Base-by-base conservation (phyloP, 2,329 filamentous ascomycete genomes). In the Alternaria rosae region DNA sequence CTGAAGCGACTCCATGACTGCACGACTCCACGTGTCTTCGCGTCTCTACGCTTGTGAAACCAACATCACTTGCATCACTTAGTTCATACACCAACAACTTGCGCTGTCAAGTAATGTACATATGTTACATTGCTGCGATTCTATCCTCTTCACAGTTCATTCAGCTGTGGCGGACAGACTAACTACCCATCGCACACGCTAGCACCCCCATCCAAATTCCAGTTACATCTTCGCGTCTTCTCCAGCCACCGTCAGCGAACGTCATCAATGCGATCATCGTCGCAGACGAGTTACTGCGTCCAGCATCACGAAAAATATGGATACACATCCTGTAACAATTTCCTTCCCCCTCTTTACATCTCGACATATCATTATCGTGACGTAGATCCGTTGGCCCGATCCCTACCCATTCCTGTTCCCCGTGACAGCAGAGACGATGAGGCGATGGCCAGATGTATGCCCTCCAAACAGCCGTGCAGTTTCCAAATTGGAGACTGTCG, bases 241-340 rank as follows among this genome's bases (percentile, higher is more conserved):
- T 23, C 23, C 53, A 35, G 41, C 57, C 47, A 20, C 44, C 15
- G 51, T 44, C 30, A 57, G 32, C 21, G 8, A 32, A n/a, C 45
- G 28, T 52, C 44, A 53, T 48, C 43, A 43, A 50, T 43, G 20
- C 56, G 44, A 57, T 57, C 50, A 63, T 56, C 48, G 61, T 59
- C 54, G 59, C 67, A 59, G 67, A 57, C 61, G 52, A 55, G 62
- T 66, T 58, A 65, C 62, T 65, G 67, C 65, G 69, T 48, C 32
- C 54, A 26, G 26, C 51, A 41, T 65, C 60, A 59, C 51, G 55
- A 59, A 59, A 42, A 52, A 48, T 8, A 51, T 38, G 30, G 35
- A 45, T 53, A 55, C 50, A 55, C 48, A n/a, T 61, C 59, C 65
- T 60, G 60, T 63, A 65, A 51, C 56, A 42, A 57, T 48, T 58